A percentile compares a stretch with the other conserved stretches of the same genome.
These are phyloP conservation scores for Bryoglossum gracile DNA, from an alignment of 495 filamentous ascomycete genomes.

Conservation along the genomic window DNA sequence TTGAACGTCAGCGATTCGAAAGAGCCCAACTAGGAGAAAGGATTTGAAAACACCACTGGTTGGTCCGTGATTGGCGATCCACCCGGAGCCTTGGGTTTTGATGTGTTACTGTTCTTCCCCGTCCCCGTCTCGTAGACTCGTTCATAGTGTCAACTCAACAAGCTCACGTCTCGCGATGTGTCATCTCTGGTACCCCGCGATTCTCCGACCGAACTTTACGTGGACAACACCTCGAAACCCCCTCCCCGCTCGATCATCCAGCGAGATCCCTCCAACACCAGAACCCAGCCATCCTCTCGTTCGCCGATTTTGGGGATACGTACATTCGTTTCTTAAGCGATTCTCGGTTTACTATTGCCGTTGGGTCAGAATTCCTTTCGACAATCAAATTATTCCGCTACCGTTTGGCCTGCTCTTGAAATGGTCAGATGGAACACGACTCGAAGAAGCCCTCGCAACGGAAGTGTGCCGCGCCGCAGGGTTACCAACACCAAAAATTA, in stretches of 20 bases:
- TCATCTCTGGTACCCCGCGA: neutral
- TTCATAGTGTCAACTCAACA: neutral
- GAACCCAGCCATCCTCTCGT: slow-evolving; percentile 15
- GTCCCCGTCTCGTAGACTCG: neutral
- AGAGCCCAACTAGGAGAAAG: too few relatives aligned
- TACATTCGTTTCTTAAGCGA: slow-evolving; percentile 17
- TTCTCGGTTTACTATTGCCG: slow-evolving; percentile 25
- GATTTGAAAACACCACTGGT: too few relatives aligned
- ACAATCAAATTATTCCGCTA: slow-evolving; percentile 28
- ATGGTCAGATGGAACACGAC: slow-evolving; percentile 35
- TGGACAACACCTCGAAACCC: slow-evolving; percentile 6
- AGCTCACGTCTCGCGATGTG: neutral
- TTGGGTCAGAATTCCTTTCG: slow-evolving; percentile 25
- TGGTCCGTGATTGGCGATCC: too few relatives aligned
- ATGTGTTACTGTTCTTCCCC: neutral
- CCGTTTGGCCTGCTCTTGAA: slow-evolving; percentile 33
- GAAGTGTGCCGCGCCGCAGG: slow-evolving; percentile 32
- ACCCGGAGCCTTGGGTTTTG: too few relatives aligned
- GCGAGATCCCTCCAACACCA: slow-evolving; percentile 23
- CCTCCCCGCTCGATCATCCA: neutral
- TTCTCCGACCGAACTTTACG: slow-evolving; percentile 8
- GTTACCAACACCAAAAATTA: slow-evolving; percentile 33
- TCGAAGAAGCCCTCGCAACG: slow-evolving; percentile 36
- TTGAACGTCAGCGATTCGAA: too few relatives aligned
- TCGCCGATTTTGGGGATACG: slow-evolving; percentile 24